A percentile compares a stretch with the other conserved stretches of the same genome.
These are phyloP conservation scores for Geosmithia putterillii DNA, from an alignment of 2,329 filamentous ascomycete genomes.

Conservation along the genomic window DNA sequence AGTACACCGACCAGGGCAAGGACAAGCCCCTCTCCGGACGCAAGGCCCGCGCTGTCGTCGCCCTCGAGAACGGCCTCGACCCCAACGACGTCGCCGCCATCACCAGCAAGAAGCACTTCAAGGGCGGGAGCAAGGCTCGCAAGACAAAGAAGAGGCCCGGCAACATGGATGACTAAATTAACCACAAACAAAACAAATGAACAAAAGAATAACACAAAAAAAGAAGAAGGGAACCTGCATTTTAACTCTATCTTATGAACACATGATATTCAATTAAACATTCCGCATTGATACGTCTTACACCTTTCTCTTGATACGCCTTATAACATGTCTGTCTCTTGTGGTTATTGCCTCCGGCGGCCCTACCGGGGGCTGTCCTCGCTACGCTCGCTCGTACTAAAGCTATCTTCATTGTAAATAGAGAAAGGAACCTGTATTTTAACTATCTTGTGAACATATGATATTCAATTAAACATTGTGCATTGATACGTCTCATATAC, in stretches of 20 bases:
- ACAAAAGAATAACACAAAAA: neutral
- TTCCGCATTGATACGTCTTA: no score
- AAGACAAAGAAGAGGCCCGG: constrained; percentile 39
- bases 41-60: constrained; percentile 70
- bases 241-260: no score
- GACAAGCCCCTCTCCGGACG: constrained; percentile 53
- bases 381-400: no score
- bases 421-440: no score
- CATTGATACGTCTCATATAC: no score
- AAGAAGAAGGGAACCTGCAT: neutral
- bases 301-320: no score
- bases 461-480: no score
- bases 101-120: constrained; percentile 86
- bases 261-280: neutral
- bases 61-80: constrained; percentile 75
- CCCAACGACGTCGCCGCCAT: constrained; percentile 58
- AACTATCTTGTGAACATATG: no score
- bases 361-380: no score
- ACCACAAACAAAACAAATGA: neutral
- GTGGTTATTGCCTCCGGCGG: no score
- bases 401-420: no score
- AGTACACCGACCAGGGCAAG: constrained; percentile 70
- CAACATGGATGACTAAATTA: constrained; percentile 17
- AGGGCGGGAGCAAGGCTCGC: constrained; percentile 53
- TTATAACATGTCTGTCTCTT: no score